These are phyloP conservation scores for Penicillium pancosmium DNA, from an alignment of 495 filamentous ascomycete species.

Conservation along the genomic window DNA sequence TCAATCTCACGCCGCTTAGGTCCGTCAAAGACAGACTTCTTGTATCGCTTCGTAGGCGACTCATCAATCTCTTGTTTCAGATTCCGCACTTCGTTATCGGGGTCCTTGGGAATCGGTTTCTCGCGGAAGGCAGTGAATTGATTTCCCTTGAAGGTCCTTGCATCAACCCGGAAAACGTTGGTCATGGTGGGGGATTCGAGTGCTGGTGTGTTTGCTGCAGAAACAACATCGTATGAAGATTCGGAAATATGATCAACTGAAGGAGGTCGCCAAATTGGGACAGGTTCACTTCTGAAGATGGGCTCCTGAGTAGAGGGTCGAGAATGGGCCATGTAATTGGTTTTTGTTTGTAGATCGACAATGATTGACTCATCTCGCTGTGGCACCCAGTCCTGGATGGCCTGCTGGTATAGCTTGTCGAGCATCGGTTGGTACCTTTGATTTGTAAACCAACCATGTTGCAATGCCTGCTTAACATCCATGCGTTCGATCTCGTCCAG, in stretches of 20 bases:
- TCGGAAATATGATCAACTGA: slow-evolving; percentile 12
- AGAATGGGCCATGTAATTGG: slow-evolving; percentile 14
- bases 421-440: slow-evolving; percentile 39
- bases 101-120: not conserved
- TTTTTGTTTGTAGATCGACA: not conserved
- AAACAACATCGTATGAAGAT: slow-evolving; percentile 9
- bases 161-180: not conserved
- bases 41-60: not conserved
- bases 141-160: not conserved
- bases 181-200: not conserved
- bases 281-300: slow-evolving; percentile 5
- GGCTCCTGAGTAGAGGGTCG: not conserved
- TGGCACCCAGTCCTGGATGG: slow-evolving; percentile 51
- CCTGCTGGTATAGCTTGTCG: slow-evolving; percentile 47
- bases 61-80: not conserved
- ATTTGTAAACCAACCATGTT: slow-evolving; percentile 63
- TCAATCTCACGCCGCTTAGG: not conserved
- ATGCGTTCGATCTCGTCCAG: slow-evolving; percentile 54
- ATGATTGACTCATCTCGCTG: not conserved
- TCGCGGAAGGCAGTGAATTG: not conserved
- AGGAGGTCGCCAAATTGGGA: not conserved
- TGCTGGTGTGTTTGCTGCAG: not conserved
- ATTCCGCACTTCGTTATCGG: not conserved
- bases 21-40: not conserved
- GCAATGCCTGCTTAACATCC: slow-evolving; percentile 55